These are phyloP conservation scores for Elsinoe ampelina DNA, from an alignment of 2,329 filamentous ascomycete genomes.

Conservation along the genomic window DNA sequence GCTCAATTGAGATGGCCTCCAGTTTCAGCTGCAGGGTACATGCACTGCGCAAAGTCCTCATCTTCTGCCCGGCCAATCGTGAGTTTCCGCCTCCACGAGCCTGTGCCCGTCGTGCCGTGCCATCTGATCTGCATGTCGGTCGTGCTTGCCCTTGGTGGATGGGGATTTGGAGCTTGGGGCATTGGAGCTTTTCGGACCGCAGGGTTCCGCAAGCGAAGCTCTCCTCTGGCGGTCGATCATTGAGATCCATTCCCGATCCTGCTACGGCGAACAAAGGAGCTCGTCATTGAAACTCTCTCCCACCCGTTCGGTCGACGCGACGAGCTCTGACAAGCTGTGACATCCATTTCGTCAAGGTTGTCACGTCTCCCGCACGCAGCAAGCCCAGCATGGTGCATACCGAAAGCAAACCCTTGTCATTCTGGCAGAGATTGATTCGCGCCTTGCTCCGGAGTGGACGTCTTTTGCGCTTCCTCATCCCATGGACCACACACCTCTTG, in stretches of 20 bases:
- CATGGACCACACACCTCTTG: slow-evolving; percentile 45
- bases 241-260: slow-evolving; percentile 2
- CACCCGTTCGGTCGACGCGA: slow-evolving; percentile 8
- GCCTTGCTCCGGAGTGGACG: not conserved
- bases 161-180: not conserved
- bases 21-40: not conserved
- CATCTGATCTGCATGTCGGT: not conserved
- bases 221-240: not conserved
- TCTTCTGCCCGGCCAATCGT: not conserved
- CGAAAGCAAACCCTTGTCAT: not conserved
- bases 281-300: not conserved
- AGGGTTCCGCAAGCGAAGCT: slow-evolving; percentile 4
- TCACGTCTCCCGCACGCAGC: not conserved
- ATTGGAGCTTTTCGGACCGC: not conserved
- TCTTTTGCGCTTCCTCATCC: slow-evolving; percentile 32
- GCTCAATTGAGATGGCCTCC: not conserved
- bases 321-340: not conserved
- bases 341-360: not conserved
- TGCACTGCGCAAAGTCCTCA: not conserved
- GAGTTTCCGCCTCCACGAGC: not conserved
- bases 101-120: not conserved
- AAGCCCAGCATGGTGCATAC: slow-evolving; percentile 7
- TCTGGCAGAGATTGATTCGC: not conserved
- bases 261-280: slow-evolving; percentile 2
- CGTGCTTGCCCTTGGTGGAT: not conserved